These are phyloP conservation scores for Boletus rubroflammeus DNA, from an alignment of 768 basidiomycete genomes.

Conservation along the genomic window DNA sequence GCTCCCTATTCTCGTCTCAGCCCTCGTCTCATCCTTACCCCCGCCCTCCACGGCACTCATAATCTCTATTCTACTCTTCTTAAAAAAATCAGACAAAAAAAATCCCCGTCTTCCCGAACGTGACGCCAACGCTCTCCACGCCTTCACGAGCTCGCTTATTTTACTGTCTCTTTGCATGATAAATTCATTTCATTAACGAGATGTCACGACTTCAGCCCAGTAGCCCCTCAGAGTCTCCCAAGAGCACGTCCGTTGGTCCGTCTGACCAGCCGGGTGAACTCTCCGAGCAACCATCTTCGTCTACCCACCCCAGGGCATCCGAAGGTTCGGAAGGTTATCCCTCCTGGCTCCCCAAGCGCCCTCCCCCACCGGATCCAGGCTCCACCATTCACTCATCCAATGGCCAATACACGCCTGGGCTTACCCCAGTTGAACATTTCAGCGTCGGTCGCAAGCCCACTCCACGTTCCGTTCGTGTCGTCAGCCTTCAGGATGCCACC, in stretches of 20 bases:
- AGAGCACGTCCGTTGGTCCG: conserved; percentile 26
- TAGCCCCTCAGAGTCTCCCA: conserved; percentile 29
- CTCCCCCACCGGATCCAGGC: conserved; percentile 70
- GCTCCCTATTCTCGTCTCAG: conserved; percentile 33
- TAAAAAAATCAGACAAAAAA: conserved; percentile 23
- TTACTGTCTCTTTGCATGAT: conserved; percentile 30
- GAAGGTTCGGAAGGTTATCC: conserved; percentile 70
- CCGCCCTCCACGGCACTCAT: conserved; percentile 13
- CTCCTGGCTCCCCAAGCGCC: conserved; percentile 78
- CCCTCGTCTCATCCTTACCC: conserved; percentile 9
- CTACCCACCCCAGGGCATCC: conserved; percentile 31
- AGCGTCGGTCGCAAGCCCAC: conserved; percentile 70
- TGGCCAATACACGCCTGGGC: conserved; percentile 34
- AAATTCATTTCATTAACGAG: conserved; percentile 31
- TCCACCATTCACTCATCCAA: conserved; percentile 64
- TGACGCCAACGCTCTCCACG: conserved; percentile 32
- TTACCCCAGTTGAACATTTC: conserved; percentile 29
- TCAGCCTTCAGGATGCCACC: conserved; percentile 57
- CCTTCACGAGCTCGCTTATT: conserved; percentile 28
- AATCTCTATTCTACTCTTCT: conserved; percentile 16
- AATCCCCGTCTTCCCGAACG: conserved; percentile 22
- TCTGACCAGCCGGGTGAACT: conserved; percentile 29
- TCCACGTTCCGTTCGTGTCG: conserved; percentile 78
- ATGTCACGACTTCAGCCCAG: conserved; percentile 36
- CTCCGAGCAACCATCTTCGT: conserved; percentile 35